A percentile compares a stretch with the other conserved stretches of the same genome.
These are phyloP conservation scores for Penicillium concentricum DNA, from an alignment of 2,329 filamentous ascomycete genomes.

Conservation along the genomic window DNA sequence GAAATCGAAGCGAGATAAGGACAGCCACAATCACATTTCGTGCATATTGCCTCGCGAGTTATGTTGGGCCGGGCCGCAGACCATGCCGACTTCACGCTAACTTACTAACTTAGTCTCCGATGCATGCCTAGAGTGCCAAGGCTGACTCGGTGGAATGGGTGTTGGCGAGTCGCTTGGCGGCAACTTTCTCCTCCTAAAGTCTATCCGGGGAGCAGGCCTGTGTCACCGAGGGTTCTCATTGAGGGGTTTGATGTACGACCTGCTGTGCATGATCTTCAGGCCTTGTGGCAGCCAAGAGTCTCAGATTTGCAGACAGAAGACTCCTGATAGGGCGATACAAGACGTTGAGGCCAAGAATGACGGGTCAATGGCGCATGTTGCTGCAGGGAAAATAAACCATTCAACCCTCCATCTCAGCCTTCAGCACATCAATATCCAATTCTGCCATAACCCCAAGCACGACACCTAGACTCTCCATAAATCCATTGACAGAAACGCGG, in stretches of 20 bases:
- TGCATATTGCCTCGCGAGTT: neutral
- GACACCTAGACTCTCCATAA: constrained; percentile 84
- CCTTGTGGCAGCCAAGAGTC: constrained; percentile 8
- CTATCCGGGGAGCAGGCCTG: neutral
- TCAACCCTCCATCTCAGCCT: constrained; percentile 33
- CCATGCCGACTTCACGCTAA: neutral
- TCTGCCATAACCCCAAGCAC: constrained; percentile 88
- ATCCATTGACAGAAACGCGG: constrained; percentile 91
- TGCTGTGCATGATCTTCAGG: neutral
- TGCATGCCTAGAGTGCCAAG: constrained; percentile 15
- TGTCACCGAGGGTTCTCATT: constrained; percentile 7
- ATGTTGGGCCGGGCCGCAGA: neutral
- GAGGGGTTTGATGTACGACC: constrained; percentile 10
- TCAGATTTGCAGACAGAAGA: neutral
- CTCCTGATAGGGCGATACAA: neutral
- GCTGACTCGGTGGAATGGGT: constrained; percentile 15
- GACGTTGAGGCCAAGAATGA: constrained; percentile 5
- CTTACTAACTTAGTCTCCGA: constrained; percentile 9
- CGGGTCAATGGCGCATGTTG: neutral
- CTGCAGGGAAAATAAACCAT: neutral
- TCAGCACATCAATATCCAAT: constrained; percentile 79
- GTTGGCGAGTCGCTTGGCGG: constrained; percentile 19
- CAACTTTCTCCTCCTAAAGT: constrained; percentile 5
- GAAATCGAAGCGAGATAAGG: neutral
- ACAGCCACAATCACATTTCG: constrained; percentile 2